Evolutionary conservation across 495 filamentous ascomycete genomes (phyloP), one percentile per base, ranked within the genome.

Genomic region (Tirmania nivea): DNA sequence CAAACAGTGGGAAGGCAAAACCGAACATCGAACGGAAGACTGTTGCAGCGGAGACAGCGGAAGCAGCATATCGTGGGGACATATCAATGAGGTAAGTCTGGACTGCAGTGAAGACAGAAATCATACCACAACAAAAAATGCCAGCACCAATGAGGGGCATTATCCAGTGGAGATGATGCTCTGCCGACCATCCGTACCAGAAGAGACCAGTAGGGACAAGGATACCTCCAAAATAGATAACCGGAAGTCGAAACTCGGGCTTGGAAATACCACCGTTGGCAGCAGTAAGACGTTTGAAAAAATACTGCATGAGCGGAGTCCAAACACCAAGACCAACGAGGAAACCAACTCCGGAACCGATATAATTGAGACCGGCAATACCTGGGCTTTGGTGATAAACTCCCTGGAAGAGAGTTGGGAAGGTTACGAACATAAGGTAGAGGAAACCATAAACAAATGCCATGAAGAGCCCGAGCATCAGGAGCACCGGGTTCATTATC

Each of bases 1-100:
- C 70, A 50, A 73, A 76, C 14, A 73, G 55, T 34, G 71, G 69
- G 55, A 73, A 75, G 1, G 67, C 69, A 21, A 71, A 64, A n/a
- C 56, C 66, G 11, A 65, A 52, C 3, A 67, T 36, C 20, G 71
- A 77, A 16, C 85, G 70, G 57, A 89, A 60, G 11, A 86, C 75
- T 3, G 78, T 75, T 1, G 71, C 72, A 1, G 86, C 82, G 0
- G 72, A 80, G 11, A 85, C 63, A 1, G 83, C 86, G 56, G 74
- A 79, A 9, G 85, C 84, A 8, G 84, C 81, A 63, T 75, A 90
- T 8, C 74, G 71, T 21, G 77, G 77, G 65, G 87, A 88, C 7
- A 79, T 66, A 61, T 93, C 85, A 10, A 84, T 76, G 52, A 82
- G 68, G 57, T 86, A 86, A 8, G 79, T 80, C 62, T 82, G 76